These are phyloP conservation scores for Ophiostoma sp. DNA, from an alignment of 2,329 filamentous ascomycete species.

Conservation along the genomic window DNA sequence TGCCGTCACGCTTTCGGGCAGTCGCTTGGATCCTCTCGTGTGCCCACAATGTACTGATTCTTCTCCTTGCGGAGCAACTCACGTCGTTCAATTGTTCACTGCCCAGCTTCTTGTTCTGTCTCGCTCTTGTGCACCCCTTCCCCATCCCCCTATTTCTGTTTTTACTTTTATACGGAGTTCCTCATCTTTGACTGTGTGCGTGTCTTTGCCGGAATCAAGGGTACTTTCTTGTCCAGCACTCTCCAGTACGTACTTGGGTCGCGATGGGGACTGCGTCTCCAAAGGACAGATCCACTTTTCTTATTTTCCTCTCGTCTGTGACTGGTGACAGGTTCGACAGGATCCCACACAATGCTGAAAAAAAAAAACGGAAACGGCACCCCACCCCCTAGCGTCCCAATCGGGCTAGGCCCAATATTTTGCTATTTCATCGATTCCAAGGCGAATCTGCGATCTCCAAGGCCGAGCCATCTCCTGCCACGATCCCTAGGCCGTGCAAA, in stretches of 20 bases:
- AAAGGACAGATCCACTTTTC: background rate
- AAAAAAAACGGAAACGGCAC: background rate
- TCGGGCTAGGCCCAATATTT: background rate
- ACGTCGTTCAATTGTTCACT: background rate
- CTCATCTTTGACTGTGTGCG: background rate
- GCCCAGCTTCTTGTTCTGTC: background rate
- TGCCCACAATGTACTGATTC: background rate
- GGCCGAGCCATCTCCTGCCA: background rate
- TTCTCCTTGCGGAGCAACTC: background rate
- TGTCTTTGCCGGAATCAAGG: background rate
- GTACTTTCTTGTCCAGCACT: background rate
- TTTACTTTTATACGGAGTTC: too few relatives aligned
- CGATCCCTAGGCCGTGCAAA: background rate
- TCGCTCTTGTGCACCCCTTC: background rate
- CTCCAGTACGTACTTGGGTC: background rate
- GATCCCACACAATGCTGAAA: background rate
- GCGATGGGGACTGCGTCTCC: background rate
- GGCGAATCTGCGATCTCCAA: constrained; percentile 27
- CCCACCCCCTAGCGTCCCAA: background rate
- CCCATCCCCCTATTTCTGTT: background rate
- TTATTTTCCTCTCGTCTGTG: background rate
- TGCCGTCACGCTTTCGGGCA: background rate
- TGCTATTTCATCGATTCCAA: constrained; percentile 13
- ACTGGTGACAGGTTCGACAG: background rate
- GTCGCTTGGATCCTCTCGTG: background rate